A percentile compares a stretch with the other conserved stretches of the same genome.
Conservation (phyloP, 2,329 filamentous ascomycete genomes). For the Penicillium sp. region DNA sequence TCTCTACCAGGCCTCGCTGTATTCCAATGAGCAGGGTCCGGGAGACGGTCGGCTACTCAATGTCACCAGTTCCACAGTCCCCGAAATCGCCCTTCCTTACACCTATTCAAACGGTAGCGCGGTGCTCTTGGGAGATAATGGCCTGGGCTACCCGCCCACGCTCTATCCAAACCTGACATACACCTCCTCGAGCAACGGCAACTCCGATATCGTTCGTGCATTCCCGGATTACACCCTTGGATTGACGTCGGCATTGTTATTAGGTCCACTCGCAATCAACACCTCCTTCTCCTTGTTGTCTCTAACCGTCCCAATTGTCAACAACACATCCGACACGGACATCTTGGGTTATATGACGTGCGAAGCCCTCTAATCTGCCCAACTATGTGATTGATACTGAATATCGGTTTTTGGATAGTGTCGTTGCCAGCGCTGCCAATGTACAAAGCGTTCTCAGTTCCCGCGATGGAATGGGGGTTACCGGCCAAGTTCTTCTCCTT, state of each 20-base stretch:
- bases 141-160: conserved; percentile 66
- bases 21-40: conserved; percentile 65
- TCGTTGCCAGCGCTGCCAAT: conserved; percentile 52
- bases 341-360: conserved; percentile 82
- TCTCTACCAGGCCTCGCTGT: conserved; percentile 70
- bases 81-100: conserved; percentile 59
- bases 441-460: conserved; percentile 47
- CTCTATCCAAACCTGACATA: conserved; percentile 82
- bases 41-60: conserved; percentile 60
- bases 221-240: conserved; percentile 45
- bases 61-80: conserved; percentile 55
- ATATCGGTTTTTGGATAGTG: conserved; percentile 16
- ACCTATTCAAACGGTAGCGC: conserved; percentile 56
- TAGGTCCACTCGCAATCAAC: conserved; percentile 75
- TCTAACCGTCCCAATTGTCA: conserved; percentile 74
- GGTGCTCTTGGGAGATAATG: conserved; percentile 61
- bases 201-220: conserved; percentile 38
- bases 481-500: conserved; percentile 69
- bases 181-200: conserved; percentile 28
- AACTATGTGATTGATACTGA: not conserved
- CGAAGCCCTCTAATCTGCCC: conserved; percentile 52
- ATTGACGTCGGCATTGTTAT: conserved; percentile 60
- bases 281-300: conserved; percentile 73
- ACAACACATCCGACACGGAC: conserved; percentile 60
- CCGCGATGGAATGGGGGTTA: conserved; percentile 55